phyloP scores from a whole-genome alignment of 2,329 filamentous ascomycete genomes.

The Polychaeton citri region DNA sequence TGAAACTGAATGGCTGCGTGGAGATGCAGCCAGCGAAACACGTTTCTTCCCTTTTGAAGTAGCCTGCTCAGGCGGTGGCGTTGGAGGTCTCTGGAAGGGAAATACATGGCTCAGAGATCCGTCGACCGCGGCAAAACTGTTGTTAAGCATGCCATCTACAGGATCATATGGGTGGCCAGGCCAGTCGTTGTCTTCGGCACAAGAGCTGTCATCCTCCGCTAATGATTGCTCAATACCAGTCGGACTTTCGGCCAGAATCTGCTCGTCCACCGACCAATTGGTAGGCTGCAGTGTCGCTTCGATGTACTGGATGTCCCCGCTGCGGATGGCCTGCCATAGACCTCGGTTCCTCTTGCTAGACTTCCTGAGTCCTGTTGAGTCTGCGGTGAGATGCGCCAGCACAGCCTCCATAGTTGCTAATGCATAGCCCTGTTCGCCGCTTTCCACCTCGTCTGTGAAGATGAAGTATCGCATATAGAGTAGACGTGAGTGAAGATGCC shows the following conservation, averaged over 20 bases:
- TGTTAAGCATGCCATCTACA: neutral
- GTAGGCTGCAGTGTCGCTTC: slow-evolving; percentile 64
- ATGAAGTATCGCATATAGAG: slow-evolving; percentile 97
- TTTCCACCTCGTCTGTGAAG: slow-evolving; percentile 95
- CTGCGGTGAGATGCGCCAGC: slow-evolving; percentile 69
- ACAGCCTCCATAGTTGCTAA: slow-evolving; percentile 94
- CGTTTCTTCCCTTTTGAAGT: slow-evolving; percentile 49
- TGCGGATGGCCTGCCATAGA: slow-evolving; percentile 73
- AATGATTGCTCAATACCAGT: slow-evolving; percentile 3
- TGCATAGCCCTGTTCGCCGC: slow-evolving; percentile 89
- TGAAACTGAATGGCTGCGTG: slow-evolving; percentile 69
- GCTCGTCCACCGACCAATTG: slow-evolving; percentile 1
- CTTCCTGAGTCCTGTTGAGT: slow-evolving; percentile 67
- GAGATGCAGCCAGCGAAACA: slow-evolving; percentile 68
- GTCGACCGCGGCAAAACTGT: slow-evolving; percentile 18
- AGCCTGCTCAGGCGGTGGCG: slow-evolving; percentile 29
- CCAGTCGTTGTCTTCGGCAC: slow-evolving; percentile 1
- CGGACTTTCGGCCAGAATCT: neutral
- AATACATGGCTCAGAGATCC: slow-evolving; percentile 68
- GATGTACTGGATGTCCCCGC: slow-evolving; percentile 63
- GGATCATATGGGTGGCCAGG: neutral
- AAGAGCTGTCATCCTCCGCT: slow-evolving; percentile 1
- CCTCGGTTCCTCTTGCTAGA: slow-evolving; percentile 76
- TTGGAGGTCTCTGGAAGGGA: slow-evolving; percentile 60
- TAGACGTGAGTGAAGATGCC: slow-evolving; percentile 74